Evolutionary conservation across 768 basidiomycete genomes (phyloP), one percentile per base, ranked within the genome.

Genomic region (Asterophora parasitica): DNA sequence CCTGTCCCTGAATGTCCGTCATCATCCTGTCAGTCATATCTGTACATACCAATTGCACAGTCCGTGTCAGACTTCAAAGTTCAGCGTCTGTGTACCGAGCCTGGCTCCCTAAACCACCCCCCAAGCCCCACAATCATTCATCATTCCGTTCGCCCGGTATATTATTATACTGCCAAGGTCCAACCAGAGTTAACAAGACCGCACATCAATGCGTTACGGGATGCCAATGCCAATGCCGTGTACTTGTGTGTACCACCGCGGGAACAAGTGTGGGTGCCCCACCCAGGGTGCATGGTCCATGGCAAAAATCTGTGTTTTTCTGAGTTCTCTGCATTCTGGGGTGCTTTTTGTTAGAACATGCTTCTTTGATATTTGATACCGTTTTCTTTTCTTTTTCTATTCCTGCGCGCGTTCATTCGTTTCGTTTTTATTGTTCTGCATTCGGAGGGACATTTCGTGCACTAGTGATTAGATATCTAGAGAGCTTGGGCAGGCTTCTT

Each of bases 391-490:
- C 1, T 35, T 44, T 32, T 27, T 31, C 38, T 33, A 11, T n/a
- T 39, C 17, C 32, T 17, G n/a, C n/a, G n/a, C n/a, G n/a, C n/a
- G n/a, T n/a, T n/a, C n/a, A 20, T 40, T 41, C 11, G 35, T 50
- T 23, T 15, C 35, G n/a, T 44, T 3, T 31, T 9, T 31, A 3
- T 23, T 23, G 31, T 42, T 32, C 36, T 30, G 32, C 44, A n/a
- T 43, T 46, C 20, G 46, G 46, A 48, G 46, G 46, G 51, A 48
- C 46, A 30, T 13, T 50, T 44, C n/a, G 7, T n/a, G n/a, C n/a
- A n/a, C n/a, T n/a, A n/a, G n/a, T n/a, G n/a, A 15, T 10, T 42
- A 51, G 30, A 47, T 46, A 51, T 51, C 42, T 28, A 19, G 15
- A 2, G 23, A 42, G 8, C 46, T 8, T 34, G 35, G 27, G 17